Evolutionary conservation across 495 filamentous ascomycete species (phyloP).

Genomic region (Hyphodiscus hymeniophilus): DNA sequence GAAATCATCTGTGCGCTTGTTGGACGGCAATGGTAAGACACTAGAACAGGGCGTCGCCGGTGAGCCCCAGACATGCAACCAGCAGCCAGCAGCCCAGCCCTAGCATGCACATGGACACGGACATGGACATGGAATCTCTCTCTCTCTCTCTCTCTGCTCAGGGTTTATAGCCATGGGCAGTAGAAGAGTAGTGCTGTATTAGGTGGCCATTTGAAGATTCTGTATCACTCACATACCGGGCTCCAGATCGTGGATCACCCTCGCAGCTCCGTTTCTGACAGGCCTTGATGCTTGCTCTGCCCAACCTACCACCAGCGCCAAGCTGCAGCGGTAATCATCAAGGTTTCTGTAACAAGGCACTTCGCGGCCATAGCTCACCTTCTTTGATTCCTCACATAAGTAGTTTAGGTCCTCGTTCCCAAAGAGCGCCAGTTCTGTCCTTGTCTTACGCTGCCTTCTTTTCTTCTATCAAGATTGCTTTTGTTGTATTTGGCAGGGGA

Average conservation of each 20-base stretch:
- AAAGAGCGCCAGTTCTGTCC: background rate
- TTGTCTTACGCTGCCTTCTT: background rate
- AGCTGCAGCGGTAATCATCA: constrained; percentile 4
- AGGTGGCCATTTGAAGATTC: background rate
- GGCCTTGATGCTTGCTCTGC: constrained; percentile 5
- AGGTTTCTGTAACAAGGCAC: constrained; percentile 13
- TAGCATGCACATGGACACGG: too few relatives aligned
- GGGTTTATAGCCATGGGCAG: too few relatives aligned
- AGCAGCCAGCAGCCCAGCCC: too few relatives aligned
- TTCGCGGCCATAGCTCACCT: constrained; percentile 17
- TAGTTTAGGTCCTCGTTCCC: constrained; percentile 7
- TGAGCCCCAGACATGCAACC: too few relatives aligned
- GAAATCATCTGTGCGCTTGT: too few relatives aligned
- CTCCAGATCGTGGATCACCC: constrained; percentile 21
- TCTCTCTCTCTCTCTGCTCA: too few relatives aligned
- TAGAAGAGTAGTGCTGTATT: background rate
- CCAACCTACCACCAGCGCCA: constrained; percentile 6
- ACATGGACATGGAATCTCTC: too few relatives aligned
- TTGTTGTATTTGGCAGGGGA: constrained; percentile 12
- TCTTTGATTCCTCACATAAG: constrained; percentile 14
- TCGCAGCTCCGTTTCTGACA: constrained; percentile 21
- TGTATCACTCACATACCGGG: constrained; percentile 15
- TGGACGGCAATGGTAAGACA: too few relatives aligned
- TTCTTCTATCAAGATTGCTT: constrained; percentile 11
- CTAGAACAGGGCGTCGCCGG: too few relatives aligned